Percentiles rank a stretch among this genome's conserved stretches.
phyloP scores from a whole-genome alignment of 2,329 filamentous ascomycete species.

The Sporothrix curviconia region DNA sequence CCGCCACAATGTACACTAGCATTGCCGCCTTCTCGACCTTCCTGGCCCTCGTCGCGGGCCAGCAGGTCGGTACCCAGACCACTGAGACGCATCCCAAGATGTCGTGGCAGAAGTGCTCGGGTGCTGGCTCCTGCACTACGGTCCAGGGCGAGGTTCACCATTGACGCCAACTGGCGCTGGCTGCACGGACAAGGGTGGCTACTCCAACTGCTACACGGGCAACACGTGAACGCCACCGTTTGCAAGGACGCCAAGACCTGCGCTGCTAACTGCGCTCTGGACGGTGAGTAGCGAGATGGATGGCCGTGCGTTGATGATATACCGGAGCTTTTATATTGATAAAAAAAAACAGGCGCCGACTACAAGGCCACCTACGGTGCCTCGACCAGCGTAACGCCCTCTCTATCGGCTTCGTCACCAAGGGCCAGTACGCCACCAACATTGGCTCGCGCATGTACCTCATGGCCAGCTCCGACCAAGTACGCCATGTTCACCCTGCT shows the following conservation, averaged over 20 bases:
- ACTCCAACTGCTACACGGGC: constrained; percentile 45
- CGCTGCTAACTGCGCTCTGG: constrained; percentile 49
- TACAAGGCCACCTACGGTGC: constrained; percentile 47
- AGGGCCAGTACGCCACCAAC: constrained; percentile 32
- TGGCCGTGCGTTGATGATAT: neutral
- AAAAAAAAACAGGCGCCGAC: constrained; percentile 36
- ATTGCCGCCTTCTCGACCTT: constrained; percentile 37
- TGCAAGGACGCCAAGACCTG: constrained; percentile 45
- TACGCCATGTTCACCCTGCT: constrained; percentile 48
- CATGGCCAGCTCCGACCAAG: constrained; percentile 26
- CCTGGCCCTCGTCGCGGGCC: constrained; percentile 36
- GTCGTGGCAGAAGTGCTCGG: constrained; percentile 45
- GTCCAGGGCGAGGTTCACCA: constrained; percentile 41
- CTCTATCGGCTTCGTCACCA: constrained; percentile 41
- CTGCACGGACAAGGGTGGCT: constrained; percentile 40
- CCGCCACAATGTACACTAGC: constrained; percentile 15
- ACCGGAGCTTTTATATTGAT: neutral
- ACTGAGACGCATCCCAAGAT: constrained; percentile 46
- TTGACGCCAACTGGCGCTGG: constrained; percentile 56
- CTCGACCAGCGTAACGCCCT: constrained; percentile 41
- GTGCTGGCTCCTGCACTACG: constrained; percentile 39
- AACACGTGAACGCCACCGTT: constrained; percentile 40
- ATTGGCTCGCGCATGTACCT: constrained; percentile 31
- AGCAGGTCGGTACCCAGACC: constrained; percentile 40
- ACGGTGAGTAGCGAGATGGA: constrained; percentile 30